Percentiles rank a stretch among this genome's conserved stretches.
Conservation (phyloP, 192 early-diverging fungal species). For the Linnemannia elongata region DNA sequence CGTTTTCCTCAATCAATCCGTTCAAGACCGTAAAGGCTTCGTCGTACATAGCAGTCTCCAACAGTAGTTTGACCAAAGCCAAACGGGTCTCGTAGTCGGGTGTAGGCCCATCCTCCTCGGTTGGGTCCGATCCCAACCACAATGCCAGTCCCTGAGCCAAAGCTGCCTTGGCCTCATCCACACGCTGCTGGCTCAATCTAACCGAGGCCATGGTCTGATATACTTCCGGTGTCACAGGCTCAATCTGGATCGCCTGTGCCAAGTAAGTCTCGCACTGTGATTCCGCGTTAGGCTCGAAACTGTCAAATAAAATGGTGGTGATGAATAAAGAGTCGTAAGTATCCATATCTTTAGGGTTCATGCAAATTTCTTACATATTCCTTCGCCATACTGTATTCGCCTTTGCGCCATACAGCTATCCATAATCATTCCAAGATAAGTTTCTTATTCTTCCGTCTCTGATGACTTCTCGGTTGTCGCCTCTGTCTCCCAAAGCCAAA, state of each 20-base stretch:
- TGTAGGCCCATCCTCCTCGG: conserved; percentile 62
- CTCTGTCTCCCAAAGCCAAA: no score
- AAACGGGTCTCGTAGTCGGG: conserved; percentile 91
- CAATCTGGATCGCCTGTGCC: conserved; percentile 73
- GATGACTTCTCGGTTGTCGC: no score
- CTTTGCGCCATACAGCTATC: not conserved
- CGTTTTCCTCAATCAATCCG: conserved; percentile 89
- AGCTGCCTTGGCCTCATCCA: conserved; percentile 81
- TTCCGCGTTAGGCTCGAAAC: conserved; percentile 93
- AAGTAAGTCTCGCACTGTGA: conserved; percentile 83
- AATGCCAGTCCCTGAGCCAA: conserved; percentile 77
- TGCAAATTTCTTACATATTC: not conserved
- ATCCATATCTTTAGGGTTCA: not conserved
- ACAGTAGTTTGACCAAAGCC: conserved; percentile 83
- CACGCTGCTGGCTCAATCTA: conserved; percentile 84
- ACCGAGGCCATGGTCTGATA: conserved; percentile 93
- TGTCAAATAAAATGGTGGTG: conserved; percentile 23
- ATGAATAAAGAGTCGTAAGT: not conserved
- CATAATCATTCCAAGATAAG: no score
- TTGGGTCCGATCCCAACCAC: conserved; percentile 74
- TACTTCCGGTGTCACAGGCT: conserved; percentile 84
- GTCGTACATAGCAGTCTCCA: conserved; percentile 87
- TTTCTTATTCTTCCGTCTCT: no score
- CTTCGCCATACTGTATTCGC: not conserved
- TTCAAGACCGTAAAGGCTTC: conserved; percentile 86